A percentile compares a stretch with the other conserved stretches of the same genome.
Conservation (phyloP, 208 protist species). For the Trypanosoma caninum region DNA sequence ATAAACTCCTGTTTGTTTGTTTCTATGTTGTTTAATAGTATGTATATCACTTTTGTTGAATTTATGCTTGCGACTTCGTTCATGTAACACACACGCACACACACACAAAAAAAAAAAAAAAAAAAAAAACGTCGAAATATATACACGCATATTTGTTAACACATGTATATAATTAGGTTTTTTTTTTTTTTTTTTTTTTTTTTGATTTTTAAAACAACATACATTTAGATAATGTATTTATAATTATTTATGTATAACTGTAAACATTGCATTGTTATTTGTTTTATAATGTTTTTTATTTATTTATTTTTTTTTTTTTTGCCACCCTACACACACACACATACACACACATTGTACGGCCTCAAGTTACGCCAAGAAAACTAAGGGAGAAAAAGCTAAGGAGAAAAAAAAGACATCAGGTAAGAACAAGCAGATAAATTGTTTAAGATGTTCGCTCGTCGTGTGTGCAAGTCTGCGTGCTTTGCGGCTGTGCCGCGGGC, state of each 20-base stretch:
- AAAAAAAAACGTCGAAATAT: not conserved
- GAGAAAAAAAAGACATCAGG: not conserved
- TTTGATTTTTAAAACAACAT: no score
- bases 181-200: no score
- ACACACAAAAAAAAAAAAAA: not conserved
- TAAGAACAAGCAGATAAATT: not conserved
- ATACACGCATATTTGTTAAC: not conserved
- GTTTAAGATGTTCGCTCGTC: conserved; percentile 47
- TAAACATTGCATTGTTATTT: no score
- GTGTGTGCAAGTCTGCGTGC: conserved; percentile 34
- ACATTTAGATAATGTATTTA: no score
- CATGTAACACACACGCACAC: no score
- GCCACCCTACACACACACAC: not conserved
- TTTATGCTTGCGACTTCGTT: not conserved
- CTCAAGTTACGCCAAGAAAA: no score
- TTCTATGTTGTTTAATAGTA: conserved; percentile 1
- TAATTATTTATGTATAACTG: conserved; percentile 5
- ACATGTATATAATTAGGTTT: no score
- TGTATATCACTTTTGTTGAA: not conserved
- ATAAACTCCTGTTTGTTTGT: not conserved
- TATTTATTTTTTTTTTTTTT: conserved; percentile 1
- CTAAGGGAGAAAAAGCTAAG: no score
- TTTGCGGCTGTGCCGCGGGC: conserved; percentile 31
- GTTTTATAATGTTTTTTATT: not conserved
- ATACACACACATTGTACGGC: no score